Base-by-base conservation (phyloP, 768 basidiomycete genomes). In the Mycena capillaripes region DNA sequence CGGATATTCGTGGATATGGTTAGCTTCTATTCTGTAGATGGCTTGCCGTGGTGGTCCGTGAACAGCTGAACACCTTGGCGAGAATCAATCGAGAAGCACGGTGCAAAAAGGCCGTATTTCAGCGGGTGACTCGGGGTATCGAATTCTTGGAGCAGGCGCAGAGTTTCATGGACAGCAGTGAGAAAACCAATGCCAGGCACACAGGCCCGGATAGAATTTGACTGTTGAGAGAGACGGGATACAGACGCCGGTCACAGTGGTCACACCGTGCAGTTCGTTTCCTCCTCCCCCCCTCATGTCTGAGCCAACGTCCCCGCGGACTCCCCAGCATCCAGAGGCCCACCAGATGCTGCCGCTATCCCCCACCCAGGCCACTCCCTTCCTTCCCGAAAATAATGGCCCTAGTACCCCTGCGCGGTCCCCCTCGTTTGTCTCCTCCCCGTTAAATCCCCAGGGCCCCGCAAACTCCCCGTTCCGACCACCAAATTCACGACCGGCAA, bases 351-450 rank as follows among this genome's bases (percentile, higher is more conserved):
- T 75, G 53, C 66, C 72, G 12, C 23, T 66, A 21, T 71, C 66
- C 23, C 76, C 67, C 17, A 73, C 69, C 32, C 77, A 72, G 25
- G 57, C 34, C 2, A 75, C 73, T 19, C 82, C 84, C 0, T 80
- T 84, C 21, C 79, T 83, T 21, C 55, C 75, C 50, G 71, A 75
- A 55, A 71, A n/a, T 11, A 42, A 68, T 70, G 61, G 72, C 68
- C 57, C 76, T 38, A 42, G 73, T 32, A 65, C 76, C 21, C 76
- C 79, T 52, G 78, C 82, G 12, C 60, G 82, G 30, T 56, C 75
- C 64, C n/a, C 74, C 60, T 80, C 73, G 62, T 89, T 88, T 75
- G 81, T 86, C 48, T 86, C 89, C 30, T 89, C 89, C 7, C 89
- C 89, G 1, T 82, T 90, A 56, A 89, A 90, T 65, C 88, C 89